A percentile compares a stretch with the other conserved stretches of the same genome.
Evolutionary conservation across 2,329 filamentous ascomycete species (phyloP).

Genomic region (Fusarium equiseti): DNA sequence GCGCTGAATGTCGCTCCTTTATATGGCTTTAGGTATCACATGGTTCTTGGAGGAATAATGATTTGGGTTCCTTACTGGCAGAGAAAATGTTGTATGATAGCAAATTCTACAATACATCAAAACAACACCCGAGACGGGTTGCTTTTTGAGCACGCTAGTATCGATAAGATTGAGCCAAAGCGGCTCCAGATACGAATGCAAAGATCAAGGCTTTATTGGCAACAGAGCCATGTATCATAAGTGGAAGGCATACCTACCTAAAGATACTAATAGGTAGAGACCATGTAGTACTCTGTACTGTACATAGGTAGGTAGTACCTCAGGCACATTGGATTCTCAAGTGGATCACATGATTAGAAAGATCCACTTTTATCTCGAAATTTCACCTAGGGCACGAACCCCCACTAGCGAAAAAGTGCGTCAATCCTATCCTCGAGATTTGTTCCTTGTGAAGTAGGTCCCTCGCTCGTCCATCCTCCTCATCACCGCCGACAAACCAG

Average conservation of each 20-base stretch:
- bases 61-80: slow-evolving; percentile 33
- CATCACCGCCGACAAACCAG: slow-evolving; percentile 55
- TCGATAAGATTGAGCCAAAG: background rate
- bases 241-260: background rate
- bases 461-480: slow-evolving; percentile 49
- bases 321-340: background rate
- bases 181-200: background rate
- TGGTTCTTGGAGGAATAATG: slow-evolving; percentile 39
- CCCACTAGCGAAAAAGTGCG: slow-evolving; percentile 45
- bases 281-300: too few relatives aligned
- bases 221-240: background rate
- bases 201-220: background rate
- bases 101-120: background rate
- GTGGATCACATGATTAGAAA: background rate
- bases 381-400: slow-evolving; percentile 53
- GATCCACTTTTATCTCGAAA: slow-evolving; percentile 14
- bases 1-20: slow-evolving; percentile 38
- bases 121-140: background rate
- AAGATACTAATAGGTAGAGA: too few relatives aligned
- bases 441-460: slow-evolving; percentile 41
- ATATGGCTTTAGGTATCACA: slow-evolving; percentile 10
- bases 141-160: background rate
- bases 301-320: background rate
- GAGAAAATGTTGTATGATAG: slow-evolving; percentile 30
- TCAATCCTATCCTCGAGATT: slow-evolving; percentile 44